Percentiles rank a stretch among this genome's conserved stretches.
Evolutionary conservation across 2,329 filamentous ascomycete species (phyloP).

Genomic region (Penicillium sp.): DNA sequence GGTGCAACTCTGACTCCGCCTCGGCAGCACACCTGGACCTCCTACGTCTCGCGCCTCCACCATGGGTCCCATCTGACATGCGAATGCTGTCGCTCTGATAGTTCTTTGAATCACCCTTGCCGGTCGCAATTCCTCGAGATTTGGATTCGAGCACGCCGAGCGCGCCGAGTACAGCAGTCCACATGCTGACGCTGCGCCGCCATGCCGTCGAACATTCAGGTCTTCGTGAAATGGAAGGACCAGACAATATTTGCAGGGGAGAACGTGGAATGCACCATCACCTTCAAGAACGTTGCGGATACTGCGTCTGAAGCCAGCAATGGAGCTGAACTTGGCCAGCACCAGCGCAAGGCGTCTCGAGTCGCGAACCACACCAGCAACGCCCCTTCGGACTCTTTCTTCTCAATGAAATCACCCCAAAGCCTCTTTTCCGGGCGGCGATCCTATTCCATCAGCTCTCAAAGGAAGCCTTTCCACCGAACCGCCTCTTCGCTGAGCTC

Average conservation of each 20-base stretch:
- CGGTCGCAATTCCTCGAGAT: slow-evolving; percentile 5
- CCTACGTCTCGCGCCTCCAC: slow-evolving; percentile 9
- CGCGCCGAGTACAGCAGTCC: slow-evolving; percentile 13
- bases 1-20: slow-evolving; percentile 7
- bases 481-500: slow-evolving; percentile 40
- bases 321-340: slow-evolving; percentile 25
- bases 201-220: slow-evolving; percentile 72
- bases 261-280: slow-evolving; percentile 91
- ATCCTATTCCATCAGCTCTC: slow-evolving; percentile 33
- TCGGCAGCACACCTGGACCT: slow-evolving; percentile 12
- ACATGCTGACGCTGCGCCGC: slow-evolving; percentile 34
- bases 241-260: slow-evolving; percentile 95
- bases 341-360: slow-evolving; percentile 39
- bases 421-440: slow-evolving; percentile 37
- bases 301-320: slow-evolving; percentile 31
- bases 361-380: slow-evolving; percentile 29
- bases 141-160: slow-evolving; percentile 9
- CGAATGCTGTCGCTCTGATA: slow-evolving; percentile 23
- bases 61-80: slow-evolving; percentile 26
- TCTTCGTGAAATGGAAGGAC: slow-evolving; percentile 92
- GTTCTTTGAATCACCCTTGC: slow-evolving; percentile 6
- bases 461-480: slow-evolving; percentile 36
- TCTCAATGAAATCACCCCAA: slow-evolving; percentile 37
- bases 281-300: slow-evolving; percentile 78
- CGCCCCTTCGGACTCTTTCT: slow-evolving; percentile 36